Evolutionary conservation across 2,329 filamentous ascomycete genomes (phyloP).

Genomic region (Hypoxylon sp.): DNA sequence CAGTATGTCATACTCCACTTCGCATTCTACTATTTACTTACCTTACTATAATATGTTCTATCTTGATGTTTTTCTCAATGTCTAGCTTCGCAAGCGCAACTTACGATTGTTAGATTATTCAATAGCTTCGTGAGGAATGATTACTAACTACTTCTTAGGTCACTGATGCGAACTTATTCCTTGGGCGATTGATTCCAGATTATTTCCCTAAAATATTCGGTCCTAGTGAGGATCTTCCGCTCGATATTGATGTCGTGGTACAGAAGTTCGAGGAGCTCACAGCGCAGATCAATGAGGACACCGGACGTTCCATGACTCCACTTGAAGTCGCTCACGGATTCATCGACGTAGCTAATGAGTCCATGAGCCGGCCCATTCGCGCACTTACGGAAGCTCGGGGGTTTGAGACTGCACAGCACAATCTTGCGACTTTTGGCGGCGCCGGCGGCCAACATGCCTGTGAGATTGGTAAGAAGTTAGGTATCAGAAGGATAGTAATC

Average conservation of each 20-base stretch:
- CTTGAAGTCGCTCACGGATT: slow-evolving; percentile 75
- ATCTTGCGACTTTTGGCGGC: slow-evolving; percentile 49
- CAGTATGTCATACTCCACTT: slow-evolving; percentile 61
- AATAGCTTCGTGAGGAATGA: background rate
- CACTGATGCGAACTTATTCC: slow-evolving; percentile 79
- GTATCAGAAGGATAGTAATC: slow-evolving; percentile 60
- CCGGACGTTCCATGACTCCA: slow-evolving; percentile 50
- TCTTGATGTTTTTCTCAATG: background rate
- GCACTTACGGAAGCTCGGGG: slow-evolving; percentile 70
- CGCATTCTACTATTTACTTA: background rate
- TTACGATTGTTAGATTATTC: too few relatives aligned
- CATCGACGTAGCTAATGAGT: slow-evolving; percentile 81
- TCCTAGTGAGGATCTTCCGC: slow-evolving; percentile 72
- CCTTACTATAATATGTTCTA: background rate
- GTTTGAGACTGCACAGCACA: slow-evolving; percentile 53
- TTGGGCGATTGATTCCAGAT: slow-evolving; percentile 72
- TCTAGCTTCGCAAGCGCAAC: too few relatives aligned
- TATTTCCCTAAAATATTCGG: slow-evolving; percentile 83
- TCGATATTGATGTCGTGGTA: slow-evolving; percentile 60
- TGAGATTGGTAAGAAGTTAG: slow-evolving; percentile 58
- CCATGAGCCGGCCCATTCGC: slow-evolving; percentile 82
- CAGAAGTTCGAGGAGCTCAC: slow-evolving; percentile 61
- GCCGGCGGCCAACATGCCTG: slow-evolving; percentile 49
- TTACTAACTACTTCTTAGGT: slow-evolving; percentile 4
- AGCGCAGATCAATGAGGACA: slow-evolving; percentile 58